Evolutionary conservation across 495 filamentous ascomycete genomes (phyloP).

Genomic region (Penicillium goetzii): DNA sequence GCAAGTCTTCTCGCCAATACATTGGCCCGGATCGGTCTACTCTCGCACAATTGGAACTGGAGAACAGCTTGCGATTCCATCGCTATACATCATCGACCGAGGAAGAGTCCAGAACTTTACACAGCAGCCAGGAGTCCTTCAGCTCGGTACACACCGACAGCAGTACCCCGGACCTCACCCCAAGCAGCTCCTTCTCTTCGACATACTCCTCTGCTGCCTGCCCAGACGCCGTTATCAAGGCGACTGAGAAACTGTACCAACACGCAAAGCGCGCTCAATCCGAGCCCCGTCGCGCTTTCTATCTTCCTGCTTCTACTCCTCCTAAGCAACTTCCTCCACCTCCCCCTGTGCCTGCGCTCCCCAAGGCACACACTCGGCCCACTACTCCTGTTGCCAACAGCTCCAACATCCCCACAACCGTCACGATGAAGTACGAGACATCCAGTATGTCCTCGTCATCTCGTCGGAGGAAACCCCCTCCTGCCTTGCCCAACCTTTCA

Average conservation of each 20-base stretch:
- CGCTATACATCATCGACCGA: constrained; percentile 34
- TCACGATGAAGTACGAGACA: constrained; percentile 42
- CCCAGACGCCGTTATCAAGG: constrained; percentile 36
- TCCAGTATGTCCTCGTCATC: constrained; percentile 33
- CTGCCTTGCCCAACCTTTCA: constrained; percentile 37
- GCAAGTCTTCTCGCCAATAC: constrained; percentile 14
- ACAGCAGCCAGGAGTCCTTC: constrained; percentile 44
- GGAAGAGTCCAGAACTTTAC: constrained; percentile 25
- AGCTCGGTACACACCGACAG: constrained; percentile 43
- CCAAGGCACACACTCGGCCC: constrained; percentile 24
- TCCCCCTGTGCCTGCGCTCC: constrained; percentile 34
- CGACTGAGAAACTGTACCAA: constrained; percentile 38
- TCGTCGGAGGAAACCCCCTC: constrained; percentile 42
- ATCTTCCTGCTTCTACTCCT: constrained; percentile 40
- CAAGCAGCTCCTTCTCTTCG: constrained; percentile 53
- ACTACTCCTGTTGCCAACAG: constrained; percentile 25
- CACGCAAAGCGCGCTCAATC: constrained; percentile 28
- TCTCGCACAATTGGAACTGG: constrained; percentile 42
- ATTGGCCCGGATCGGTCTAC: constrained; percentile 39
- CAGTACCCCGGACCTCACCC: constrained; percentile 46
- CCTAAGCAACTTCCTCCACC: constrained; percentile 38
- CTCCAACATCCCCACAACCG: constrained; percentile 31
- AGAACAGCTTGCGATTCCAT: constrained; percentile 40
- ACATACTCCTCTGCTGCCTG: constrained; percentile 40
- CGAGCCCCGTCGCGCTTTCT: constrained; percentile 29